Base-by-base conservation (phyloP, 805 yeast species). In the Candida anglica region DNA sequence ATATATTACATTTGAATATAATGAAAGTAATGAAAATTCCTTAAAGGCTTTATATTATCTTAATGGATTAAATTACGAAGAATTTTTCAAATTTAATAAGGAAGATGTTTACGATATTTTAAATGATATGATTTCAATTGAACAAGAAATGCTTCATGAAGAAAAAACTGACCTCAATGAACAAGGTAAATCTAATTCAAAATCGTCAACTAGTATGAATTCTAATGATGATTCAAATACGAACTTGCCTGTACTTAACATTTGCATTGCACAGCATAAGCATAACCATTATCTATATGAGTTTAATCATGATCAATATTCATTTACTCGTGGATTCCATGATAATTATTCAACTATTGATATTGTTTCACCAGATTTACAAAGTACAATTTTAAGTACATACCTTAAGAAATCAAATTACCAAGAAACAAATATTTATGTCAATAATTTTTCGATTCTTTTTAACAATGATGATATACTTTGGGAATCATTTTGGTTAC, bases 341-440 rank as follows among this genome's bases (percentile, higher is more conserved):
- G 38, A 18, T 15, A 39, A 15, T 29, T 15, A 19, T 29, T 20
- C 27, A 26, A 27, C 19, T 17, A 24, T 17, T 39, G 32, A 30
- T 15, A 14, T 17, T 11, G 7, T 20, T 24, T n/a, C 32, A 13
- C 32, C 32, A 13, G 34, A 32, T 10, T 8, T 18, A 7, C 41
- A 36, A 36, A 39, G 33, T 21, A 34, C 25, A 18, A 38, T 32
- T 11, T 25, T 36, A 30, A 34, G 20, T 8, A 35, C 34, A 2
- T 58, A 55, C 33, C 33, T 48, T 23, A 53, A 53, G 37, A 34
- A 39, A 23, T 41, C 50, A 20, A 62, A 64, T 39, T 65, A 57
- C 43, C 87, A 80, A 51, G 87, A 81, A 45, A 77, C 87, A 4
- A 85, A 85, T 54, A 65, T 85, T 28, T 85, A 84, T 50, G 78